Percentiles rank a stretch among this genome's conserved stretches.
phyloP scores from a whole-genome alignment of 2,329 filamentous ascomycete genomes.

The Botrytis aclada region DNA sequence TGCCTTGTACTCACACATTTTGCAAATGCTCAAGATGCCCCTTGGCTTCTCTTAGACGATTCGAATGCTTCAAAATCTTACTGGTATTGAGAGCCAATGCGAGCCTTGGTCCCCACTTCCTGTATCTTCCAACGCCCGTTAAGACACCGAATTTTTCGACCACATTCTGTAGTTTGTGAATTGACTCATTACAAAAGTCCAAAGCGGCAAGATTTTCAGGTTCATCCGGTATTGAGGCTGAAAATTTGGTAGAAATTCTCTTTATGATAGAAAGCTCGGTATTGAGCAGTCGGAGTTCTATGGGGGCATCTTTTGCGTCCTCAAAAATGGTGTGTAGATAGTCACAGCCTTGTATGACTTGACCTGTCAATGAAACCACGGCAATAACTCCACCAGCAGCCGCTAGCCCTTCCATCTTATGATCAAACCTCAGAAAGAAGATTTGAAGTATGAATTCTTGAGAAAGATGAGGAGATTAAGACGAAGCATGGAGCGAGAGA shows the following conservation, averaged over 20 bases:
- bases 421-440: background rate
- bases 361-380: background rate
- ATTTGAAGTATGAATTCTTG: fast-evolving
- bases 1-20: background rate
- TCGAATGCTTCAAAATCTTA: background rate
- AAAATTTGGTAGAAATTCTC: background rate
- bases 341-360: conserved; percentile 1
- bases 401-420: background rate
- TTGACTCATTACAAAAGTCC: background rate
- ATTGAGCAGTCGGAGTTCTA: background rate
- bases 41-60: background rate
- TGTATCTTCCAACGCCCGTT: background rate
- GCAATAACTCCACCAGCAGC: background rate
- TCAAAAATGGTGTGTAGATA: background rate
- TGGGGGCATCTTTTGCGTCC: background rate
- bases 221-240: background rate
- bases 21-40: background rate
- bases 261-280: background rate
- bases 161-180: background rate
- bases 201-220: background rate
- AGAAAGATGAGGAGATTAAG: background rate
- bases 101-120: background rate
- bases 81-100: background rate
- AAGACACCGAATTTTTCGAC: background rate
- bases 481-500: background rate